These are phyloP conservation scores for Claviceps purpurea DNA, from an alignment of 2,329 filamentous ascomycete species.

Conservation along the genomic window DNA sequence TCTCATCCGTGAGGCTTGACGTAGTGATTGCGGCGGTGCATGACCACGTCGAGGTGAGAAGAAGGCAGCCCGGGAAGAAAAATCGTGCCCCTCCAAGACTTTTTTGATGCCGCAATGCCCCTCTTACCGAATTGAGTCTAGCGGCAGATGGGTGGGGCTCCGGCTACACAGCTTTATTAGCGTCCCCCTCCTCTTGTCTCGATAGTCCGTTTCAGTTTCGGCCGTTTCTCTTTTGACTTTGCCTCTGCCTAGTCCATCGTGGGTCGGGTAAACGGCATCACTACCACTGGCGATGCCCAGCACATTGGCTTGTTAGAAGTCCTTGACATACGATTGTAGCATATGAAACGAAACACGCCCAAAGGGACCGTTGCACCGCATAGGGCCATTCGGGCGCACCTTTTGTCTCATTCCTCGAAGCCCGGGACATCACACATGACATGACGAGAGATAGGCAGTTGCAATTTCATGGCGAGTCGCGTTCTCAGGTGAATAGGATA, in stretches of 20 bases:
- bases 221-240: background rate
- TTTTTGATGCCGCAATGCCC: slow-evolving; percentile 11
- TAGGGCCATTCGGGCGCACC: too few relatives aligned
- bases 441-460: too few relatives aligned
- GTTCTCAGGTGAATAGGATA: too few relatives aligned
- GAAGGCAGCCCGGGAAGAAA: slow-evolving; percentile 5
- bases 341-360: too few relatives aligned
- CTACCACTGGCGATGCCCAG: background rate
- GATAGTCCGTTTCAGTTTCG: background rate
- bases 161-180: background rate
- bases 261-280: background rate
- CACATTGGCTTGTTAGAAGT: background rate
- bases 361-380: too few relatives aligned
- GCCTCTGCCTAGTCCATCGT: background rate
- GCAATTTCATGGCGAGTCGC: too few relatives aligned
- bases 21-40: background rate
- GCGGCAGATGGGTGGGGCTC: slow-evolving; percentile 3
- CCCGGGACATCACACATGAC: too few relatives aligned
- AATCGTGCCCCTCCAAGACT: slow-evolving; percentile 11
- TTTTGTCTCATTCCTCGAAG: too few relatives aligned
- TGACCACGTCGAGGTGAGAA: background rate
- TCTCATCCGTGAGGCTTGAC: slow-evolving; percentile 4
- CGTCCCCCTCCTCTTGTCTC: background rate
- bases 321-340: too few relatives aligned
- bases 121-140: slow-evolving; percentile 19